phyloP scores from a whole-genome alignment of 306 rosid genomes.

The Prinsepia uniflora region DNA sequence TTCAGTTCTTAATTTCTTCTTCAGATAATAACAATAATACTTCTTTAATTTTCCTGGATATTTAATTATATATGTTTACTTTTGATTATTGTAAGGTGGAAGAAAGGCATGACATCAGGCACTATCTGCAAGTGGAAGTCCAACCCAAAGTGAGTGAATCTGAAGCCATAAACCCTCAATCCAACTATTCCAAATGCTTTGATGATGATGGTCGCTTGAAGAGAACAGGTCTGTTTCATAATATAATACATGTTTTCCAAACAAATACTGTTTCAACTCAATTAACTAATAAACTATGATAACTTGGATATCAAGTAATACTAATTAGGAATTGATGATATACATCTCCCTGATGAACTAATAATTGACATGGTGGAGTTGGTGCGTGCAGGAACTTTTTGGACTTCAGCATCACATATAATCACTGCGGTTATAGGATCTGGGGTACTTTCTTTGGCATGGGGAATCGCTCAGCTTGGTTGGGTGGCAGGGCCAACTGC shows the following conservation, averaged over 20 bases:
- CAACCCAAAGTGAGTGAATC: conserved; percentile 45
- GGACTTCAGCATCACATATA: conserved; percentile 70
- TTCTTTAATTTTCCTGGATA: not conserved
- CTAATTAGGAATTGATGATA: too few relatives aligned
- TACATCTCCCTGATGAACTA: too few relatives aligned
- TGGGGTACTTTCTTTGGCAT: conserved; percentile 70
- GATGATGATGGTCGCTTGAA: conserved; percentile 82
- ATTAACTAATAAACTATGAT: not conserved
- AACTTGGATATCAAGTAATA: not conserved
- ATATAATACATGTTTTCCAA: not conserved
- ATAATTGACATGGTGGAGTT: conserved; percentile 1
- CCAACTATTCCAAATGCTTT: conserved; percentile 59
- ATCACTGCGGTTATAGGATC: conserved; percentile 79
- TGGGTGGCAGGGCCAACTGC: conserved; percentile 65
- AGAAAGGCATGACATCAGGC: conserved; percentile 60
- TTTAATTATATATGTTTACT: not conserved
- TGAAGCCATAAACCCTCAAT: conserved; percentile 33
- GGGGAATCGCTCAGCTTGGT: conserved; percentile 79
- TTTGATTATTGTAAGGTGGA: conserved; percentile 39
- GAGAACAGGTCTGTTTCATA: conserved; percentile 49
- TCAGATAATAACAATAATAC: not conserved
- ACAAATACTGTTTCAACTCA: not conserved
- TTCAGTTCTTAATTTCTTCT: not conserved
- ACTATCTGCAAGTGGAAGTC: conserved; percentile 56
- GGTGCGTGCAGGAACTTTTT: conserved; percentile 57